Evolutionary conservation across 176 grass and related monocot genomes (phyloP).

Genomic region (Raddia distichophylla): DNA sequence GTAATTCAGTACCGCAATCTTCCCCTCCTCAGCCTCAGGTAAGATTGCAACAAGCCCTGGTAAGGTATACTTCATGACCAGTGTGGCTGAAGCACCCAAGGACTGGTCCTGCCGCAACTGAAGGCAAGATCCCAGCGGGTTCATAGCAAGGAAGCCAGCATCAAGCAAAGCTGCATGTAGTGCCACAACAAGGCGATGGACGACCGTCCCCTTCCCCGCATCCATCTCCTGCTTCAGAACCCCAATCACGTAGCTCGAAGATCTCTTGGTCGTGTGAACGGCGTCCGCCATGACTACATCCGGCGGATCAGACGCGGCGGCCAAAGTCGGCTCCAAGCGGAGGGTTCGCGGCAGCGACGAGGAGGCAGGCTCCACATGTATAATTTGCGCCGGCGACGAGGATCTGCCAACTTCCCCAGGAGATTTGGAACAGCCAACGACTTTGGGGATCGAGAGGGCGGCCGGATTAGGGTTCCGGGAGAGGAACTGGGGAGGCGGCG

Average conservation of each 20-base stretch:
- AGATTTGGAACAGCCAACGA: not conserved
- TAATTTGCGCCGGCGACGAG: not conserved
- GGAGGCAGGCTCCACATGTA: not conserved
- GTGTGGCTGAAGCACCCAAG: constrained; percentile 28
- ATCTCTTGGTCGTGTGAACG: not conserved
- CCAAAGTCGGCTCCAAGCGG: constrained; percentile 12
- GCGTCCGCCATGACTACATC: constrained; percentile 46
- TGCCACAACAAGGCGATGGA: constrained; percentile 50
- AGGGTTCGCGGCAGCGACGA: not conserved
- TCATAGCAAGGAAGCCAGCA: constrained; percentile 45
- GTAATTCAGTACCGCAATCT: constrained; percentile 58
- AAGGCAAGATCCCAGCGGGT: constrained; percentile 15
- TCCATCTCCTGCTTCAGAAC: constrained; percentile 57
- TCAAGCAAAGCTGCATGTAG: constrained; percentile 71
- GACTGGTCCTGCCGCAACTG: constrained; percentile 51
- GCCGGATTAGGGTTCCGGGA: constrained; percentile 24
- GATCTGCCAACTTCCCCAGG: not conserved
- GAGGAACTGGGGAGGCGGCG: constrained; percentile 2
- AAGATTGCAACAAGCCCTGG: constrained; percentile 34
- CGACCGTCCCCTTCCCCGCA: constrained; percentile 38
- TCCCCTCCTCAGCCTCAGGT: constrained; percentile 40
- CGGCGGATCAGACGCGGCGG: not conserved
- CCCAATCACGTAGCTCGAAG: constrained; percentile 39
- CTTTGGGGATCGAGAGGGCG: constrained; percentile 9
- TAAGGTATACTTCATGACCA: constrained; percentile 60